Conservation (phyloP, 1,284 basidiomycete species). For the Ustilago nuda region DNA sequence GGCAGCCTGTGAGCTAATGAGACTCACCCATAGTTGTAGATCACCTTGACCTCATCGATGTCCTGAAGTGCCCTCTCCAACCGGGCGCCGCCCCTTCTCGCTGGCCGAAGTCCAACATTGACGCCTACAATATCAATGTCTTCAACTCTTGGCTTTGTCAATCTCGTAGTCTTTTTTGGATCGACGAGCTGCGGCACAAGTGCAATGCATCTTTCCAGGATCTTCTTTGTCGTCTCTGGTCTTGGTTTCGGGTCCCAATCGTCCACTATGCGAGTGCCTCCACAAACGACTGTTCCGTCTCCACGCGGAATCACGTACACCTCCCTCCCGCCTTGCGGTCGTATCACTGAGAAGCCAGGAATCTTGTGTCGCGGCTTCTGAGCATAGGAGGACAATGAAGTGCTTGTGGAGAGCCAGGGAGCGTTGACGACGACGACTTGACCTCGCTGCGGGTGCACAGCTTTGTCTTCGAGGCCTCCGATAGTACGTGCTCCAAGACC, state of each 20-base stretch:
- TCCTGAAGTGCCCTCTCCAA: conserved; percentile 32
- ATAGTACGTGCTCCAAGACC: conserved; percentile 54
- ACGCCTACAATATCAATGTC: conserved; percentile 49
- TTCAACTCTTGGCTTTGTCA: conserved; percentile 23
- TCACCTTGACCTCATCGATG: conserved; percentile 30
- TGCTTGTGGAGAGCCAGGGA: conserved; percentile 47
- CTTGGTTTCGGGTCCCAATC: conserved; percentile 41
- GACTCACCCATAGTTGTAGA: conserved; percentile 42
- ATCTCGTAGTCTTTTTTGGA: conserved; percentile 7
- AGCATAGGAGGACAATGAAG: neutral
- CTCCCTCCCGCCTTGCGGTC: conserved; percentile 48
- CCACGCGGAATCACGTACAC: conserved; percentile 60
- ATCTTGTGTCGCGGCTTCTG: conserved; percentile 10
- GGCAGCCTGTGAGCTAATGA: neutral
- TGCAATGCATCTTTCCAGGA: conserved; percentile 45
- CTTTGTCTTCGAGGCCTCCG: conserved; percentile 38
- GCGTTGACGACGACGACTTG: conserved; percentile 59
- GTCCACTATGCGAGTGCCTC: conserved; percentile 56
- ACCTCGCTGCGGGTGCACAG: conserved; percentile 53
- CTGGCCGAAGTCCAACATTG: conserved; percentile 59
- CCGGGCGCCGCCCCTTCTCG: conserved; percentile 48
- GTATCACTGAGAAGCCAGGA: conserved; percentile 36
- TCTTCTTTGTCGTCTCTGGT: conserved; percentile 46
- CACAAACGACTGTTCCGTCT: conserved; percentile 57
- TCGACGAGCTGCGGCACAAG: conserved; percentile 40